These are phyloP conservation scores for Cyphellophora europaea DNA, from an alignment of 2,329 filamentous ascomycete species.

Conservation along the genomic window DNA sequence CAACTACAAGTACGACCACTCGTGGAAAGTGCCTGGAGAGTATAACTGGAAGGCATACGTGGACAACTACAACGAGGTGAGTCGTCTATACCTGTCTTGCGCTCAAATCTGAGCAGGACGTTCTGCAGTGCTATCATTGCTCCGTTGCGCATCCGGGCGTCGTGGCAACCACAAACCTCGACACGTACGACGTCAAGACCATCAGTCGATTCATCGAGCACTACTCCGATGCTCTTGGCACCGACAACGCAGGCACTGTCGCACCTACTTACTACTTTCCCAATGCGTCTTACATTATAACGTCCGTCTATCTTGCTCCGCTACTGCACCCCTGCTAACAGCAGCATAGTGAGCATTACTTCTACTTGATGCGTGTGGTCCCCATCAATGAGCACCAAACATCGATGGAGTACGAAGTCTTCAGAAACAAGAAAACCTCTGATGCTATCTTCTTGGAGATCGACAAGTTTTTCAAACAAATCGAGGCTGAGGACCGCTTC, in stretches of 20 bases:
- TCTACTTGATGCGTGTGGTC: constrained; percentile 8
- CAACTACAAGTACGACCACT: too few species aligned
- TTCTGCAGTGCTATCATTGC: constrained; percentile 11
- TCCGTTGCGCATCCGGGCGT: constrained; percentile 8
- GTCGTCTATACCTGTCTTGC: too few species aligned
- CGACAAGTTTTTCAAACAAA: constrained; percentile 51
- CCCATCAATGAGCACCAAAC: too few species aligned
- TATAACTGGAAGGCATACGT: too few species aligned
- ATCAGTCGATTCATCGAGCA: constrained; percentile 7
- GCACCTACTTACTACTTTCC: constrained; percentile 11
- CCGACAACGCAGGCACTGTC: constrained; percentile 7
- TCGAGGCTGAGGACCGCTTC: constrained; percentile 57
- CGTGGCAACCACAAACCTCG: constrained; percentile 6
- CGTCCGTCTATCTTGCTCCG: constrained; percentile 4
- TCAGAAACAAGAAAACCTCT: constrained; percentile 49
- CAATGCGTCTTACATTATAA: constrained; percentile 9
- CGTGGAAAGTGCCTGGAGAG: too few species aligned
- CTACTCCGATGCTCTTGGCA: constrained; percentile 2
- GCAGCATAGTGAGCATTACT: constrained; percentile 5
- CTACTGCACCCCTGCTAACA: background rate
- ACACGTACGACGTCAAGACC: constrained; percentile 7
- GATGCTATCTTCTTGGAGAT: constrained; percentile 50
- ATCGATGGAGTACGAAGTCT: constrained; percentile 55
- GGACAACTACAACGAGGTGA: too few species aligned
- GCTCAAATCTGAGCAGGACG: too few species aligned